Percentiles rank a stretch among this genome's conserved stretches.
These are phyloP conservation scores for Leccinellum rugosiceps DNA, from an alignment of 768 basidiomycete genomes.

Conservation along the genomic window DNA sequence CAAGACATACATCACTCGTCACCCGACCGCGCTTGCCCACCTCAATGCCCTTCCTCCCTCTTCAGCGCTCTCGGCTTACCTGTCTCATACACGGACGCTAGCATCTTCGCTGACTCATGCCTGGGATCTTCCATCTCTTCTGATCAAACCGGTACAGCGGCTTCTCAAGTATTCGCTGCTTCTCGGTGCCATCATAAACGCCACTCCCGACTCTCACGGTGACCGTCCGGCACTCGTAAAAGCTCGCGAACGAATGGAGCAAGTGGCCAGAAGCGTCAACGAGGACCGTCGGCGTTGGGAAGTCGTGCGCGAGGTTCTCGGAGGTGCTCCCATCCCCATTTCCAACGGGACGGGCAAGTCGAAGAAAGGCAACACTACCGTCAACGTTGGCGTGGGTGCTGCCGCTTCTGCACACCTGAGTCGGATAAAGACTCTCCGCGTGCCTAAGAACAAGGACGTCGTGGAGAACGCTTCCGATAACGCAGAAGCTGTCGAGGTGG, in stretches of 20 bases:
- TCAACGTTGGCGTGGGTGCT: slow-evolving; percentile 43
- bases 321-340: slow-evolving; percentile 33
- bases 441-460: slow-evolving; percentile 31
- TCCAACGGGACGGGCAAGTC: slow-evolving; percentile 39
- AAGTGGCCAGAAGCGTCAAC: slow-evolving; percentile 72
- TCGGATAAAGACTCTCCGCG: slow-evolving; percentile 55
- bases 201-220: slow-evolving; percentile 64
- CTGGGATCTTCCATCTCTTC: slow-evolving; percentile 89
- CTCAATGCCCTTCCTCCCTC: slow-evolving; percentile 45
- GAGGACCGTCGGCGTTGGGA: slow-evolving; percentile 75
- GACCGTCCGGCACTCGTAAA: slow-evolving; percentile 47
- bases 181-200: slow-evolving; percentile 69
- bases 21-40: slow-evolving; percentile 70
- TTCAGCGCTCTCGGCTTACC: slow-evolving; percentile 56
- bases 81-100: slow-evolving; percentile 60
- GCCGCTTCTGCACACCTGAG: slow-evolving; percentile 55
- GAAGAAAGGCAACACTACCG: slow-evolving; percentile 36
- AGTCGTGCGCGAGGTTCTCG: slow-evolving; percentile 73
- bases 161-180: slow-evolving; percentile 92
- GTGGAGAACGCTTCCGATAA: slow-evolving; percentile 30
- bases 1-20: slow-evolving; percentile 77
- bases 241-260: slow-evolving; percentile 52
- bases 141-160: slow-evolving; percentile 97
- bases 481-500: slow-evolving; percentile 50
- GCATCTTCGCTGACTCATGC: slow-evolving; percentile 77